Evolutionary conservation across 2,329 filamentous ascomycete genomes (phyloP).

Genomic region (Penicillium sp.): DNA sequence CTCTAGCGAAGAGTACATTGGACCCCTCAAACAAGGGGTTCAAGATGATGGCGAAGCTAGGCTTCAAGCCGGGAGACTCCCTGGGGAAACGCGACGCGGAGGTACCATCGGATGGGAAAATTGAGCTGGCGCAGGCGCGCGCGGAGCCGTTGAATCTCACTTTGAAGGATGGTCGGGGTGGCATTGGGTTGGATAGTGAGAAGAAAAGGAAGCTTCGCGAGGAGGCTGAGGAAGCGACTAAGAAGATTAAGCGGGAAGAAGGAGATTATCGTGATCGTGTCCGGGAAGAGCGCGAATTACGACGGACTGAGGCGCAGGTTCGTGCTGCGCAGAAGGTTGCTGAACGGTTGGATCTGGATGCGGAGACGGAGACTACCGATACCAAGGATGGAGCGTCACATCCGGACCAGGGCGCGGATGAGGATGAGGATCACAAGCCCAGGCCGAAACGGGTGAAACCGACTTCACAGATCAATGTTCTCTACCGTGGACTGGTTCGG

Average conservation of each 20-base stretch:
- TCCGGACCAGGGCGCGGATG: constrained; percentile 1
- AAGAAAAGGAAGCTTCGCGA: constrained; percentile 75
- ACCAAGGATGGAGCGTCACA: constrained; percentile 17
- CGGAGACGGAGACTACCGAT: constrained; percentile 20
- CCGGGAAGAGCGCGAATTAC: constrained; percentile 67
- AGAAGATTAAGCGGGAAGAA: constrained; percentile 64
- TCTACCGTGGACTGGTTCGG: constrained; percentile 76
- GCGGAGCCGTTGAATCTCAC: constrained; percentile 74
- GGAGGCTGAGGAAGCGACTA: constrained; percentile 57
- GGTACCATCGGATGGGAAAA: constrained; percentile 6
- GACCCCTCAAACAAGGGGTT: constrained; percentile 79
- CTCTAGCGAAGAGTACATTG: constrained; percentile 72
- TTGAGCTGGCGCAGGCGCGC: constrained; percentile 36
- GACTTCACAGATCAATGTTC: constrained; percentile 68
- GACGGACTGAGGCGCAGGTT: constrained; percentile 67
- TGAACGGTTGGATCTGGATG: constrained; percentile 70
- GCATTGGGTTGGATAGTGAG: constrained; percentile 81
- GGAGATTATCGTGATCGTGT: constrained; percentile 73
- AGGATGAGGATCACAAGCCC: constrained; percentile 6
- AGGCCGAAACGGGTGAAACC: constrained; percentile 42
- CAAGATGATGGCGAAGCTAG: constrained; percentile 96
- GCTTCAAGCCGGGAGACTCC: constrained; percentile 74
- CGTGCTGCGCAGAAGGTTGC: constrained; percentile 79
- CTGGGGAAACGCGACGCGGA: constrained; percentile 63
- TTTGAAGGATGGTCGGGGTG: constrained; percentile 76